Evolutionary conservation across 2,329 filamentous ascomycete genomes (phyloP).

Genomic region (Aspergillus sp.): DNA sequence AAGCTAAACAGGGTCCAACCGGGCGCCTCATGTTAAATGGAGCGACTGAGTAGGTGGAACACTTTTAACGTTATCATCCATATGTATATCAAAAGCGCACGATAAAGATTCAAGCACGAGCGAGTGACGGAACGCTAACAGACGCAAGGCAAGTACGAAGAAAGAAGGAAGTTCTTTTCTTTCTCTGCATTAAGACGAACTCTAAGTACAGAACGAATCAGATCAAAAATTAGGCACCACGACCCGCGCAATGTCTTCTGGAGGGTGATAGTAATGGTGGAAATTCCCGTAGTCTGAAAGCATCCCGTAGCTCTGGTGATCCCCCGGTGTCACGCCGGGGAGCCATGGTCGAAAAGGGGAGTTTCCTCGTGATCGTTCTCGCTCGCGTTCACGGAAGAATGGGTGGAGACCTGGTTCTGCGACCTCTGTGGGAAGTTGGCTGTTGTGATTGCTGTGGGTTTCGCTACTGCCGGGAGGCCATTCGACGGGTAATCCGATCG

Average conservation of each 20-base stretch:
- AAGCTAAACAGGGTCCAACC: background rate
- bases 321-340: slow-evolving; percentile 29
- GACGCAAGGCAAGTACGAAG: background rate
- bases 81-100: background rate
- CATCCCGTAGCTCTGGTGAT: slow-evolving; percentile 33
- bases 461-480: slow-evolving; percentile 32
- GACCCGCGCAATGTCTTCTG: slow-evolving; percentile 4
- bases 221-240: slow-evolving; percentile 7
- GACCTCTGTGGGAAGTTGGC: slow-evolving; percentile 22
- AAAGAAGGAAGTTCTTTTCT: background rate
- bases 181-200: slow-evolving; percentile 2
- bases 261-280: slow-evolving; percentile 4
- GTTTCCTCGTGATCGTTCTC: slow-evolving; percentile 23
- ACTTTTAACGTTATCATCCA: background rate
- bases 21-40: background rate
- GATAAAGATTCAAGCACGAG: background rate
- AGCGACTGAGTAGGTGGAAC: background rate
- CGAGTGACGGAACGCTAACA: background rate
- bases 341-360: slow-evolving; percentile 37
- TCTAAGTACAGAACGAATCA: background rate
- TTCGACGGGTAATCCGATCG: slow-evolving; percentile 34
- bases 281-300: slow-evolving; percentile 32
- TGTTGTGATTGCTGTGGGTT: slow-evolving; percentile 27
- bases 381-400: slow-evolving; percentile 2
- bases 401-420: slow-evolving; percentile 26